phyloP scores from a whole-genome alignment of 208 protist genomes.

The Trypanosoma grayi region DNA sequence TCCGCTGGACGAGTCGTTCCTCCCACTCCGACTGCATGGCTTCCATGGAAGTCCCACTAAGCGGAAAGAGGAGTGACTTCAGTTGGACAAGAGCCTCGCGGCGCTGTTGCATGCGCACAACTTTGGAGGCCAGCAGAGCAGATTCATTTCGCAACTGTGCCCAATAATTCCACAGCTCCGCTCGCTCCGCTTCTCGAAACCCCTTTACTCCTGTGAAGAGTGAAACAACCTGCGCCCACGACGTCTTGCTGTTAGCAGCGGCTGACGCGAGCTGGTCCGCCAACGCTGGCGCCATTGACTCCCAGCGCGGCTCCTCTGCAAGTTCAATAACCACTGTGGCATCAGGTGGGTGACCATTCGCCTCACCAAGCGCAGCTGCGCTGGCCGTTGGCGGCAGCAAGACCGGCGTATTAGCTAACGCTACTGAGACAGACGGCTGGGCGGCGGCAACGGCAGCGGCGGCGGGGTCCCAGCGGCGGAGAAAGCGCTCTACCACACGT shows the following conservation, averaged over 20 bases:
- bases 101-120: constrained; percentile 13
- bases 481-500: constrained; percentile 12
- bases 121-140: background rate
- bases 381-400: background rate
- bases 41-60: background rate
- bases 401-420: background rate
- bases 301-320: background rate
- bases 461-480: constrained; percentile 10
- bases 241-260: background rate
- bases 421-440: background rate
- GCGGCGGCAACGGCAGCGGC: background rate
- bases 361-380: background rate
- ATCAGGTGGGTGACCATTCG: background rate
- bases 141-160: constrained; percentile 4
- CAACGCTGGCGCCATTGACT: constrained; percentile 16
- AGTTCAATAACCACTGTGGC: background rate
- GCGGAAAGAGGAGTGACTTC: background rate
- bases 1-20: background rate
- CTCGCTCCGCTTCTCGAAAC: constrained; percentile 14
- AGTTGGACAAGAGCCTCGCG: background rate
- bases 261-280: constrained; percentile 4
- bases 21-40: constrained; percentile 7
- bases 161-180: constrained; percentile 8
- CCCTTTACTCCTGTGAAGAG: constrained; percentile 22
- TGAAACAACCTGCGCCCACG: constrained; percentile 7